Evolutionary conservation across 2,329 filamentous ascomycete genomes (phyloP).

Genomic region (Ophiostoma ips): DNA sequence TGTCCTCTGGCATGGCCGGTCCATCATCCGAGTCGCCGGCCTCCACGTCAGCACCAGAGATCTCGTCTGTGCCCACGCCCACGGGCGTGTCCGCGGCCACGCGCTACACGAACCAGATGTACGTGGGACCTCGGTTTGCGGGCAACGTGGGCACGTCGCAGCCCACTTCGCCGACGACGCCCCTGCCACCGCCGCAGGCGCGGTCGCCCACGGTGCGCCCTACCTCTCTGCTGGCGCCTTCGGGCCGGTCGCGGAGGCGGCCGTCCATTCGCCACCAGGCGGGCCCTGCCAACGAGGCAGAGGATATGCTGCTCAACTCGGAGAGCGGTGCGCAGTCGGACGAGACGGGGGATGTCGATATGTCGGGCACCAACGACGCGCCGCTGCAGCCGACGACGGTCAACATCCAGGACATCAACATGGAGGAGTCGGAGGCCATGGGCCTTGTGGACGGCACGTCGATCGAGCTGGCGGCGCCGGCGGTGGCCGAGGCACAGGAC

Average conservation of each 20-base stretch:
- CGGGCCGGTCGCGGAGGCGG: conserved; percentile 48
- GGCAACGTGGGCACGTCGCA: conserved; percentile 54
- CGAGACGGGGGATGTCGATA: conserved; percentile 60
- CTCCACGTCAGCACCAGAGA: neutral
- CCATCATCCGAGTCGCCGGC: conserved; percentile 38
- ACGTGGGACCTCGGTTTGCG: neutral
- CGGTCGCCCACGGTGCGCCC: conserved; percentile 41
- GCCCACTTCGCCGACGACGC: conserved; percentile 81
- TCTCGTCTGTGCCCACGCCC: neutral
- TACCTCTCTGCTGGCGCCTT: conserved; percentile 37
- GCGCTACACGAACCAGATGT: neutral
- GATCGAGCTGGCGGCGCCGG: conserved; percentile 62
- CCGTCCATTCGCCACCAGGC: conserved; percentile 79
- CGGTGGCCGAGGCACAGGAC: conserved; percentile 73
- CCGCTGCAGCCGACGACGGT: conserved; percentile 79
- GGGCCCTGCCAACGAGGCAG: conserved; percentile 48
- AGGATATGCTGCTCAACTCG: conserved; percentile 56
- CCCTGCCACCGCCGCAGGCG: conserved; percentile 53
- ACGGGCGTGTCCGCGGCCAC: neutral
- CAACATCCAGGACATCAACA: conserved; percentile 66
- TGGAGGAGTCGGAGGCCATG: conserved; percentile 70
- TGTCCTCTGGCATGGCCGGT: conserved; percentile 48
- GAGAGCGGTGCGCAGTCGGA: conserved; percentile 67
- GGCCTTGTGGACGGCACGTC: conserved; percentile 42
- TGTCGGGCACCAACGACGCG: conserved; percentile 71